Conservation (phyloP, 1,284 basidiomycete genomes). For the Papiliotrema laurentii region DNA sequence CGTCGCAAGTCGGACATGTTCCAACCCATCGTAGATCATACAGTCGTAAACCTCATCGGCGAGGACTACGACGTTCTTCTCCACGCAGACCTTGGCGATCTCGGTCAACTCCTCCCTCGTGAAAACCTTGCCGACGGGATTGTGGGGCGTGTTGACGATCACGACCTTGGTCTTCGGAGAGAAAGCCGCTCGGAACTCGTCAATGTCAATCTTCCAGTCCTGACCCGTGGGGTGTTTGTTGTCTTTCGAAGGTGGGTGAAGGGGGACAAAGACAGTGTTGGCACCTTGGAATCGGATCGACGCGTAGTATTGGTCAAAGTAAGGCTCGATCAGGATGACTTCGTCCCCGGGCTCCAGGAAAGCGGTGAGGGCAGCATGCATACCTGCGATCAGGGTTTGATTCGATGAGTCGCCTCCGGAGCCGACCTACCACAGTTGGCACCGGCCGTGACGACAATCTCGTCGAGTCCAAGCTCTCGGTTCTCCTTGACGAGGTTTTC, state of each 20-base stretch:
- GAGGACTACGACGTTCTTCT: conserved; percentile 89
- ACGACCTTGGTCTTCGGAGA: conserved; percentile 86
- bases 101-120: conserved; percentile 71
- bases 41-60: conserved; percentile 99
- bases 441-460: conserved; percentile 91
- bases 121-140: conserved; percentile 95
- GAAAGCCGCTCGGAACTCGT: conserved; percentile 76
- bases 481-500: conserved; percentile 55
- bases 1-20: conserved; percentile 86
- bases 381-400: conserved; percentile 54
- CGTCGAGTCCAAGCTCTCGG: conserved; percentile 74
- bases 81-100: conserved; percentile 81
- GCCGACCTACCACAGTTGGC: conserved; percentile 76
- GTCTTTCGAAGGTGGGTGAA: conserved; percentile 67
- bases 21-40: conserved; percentile 78
- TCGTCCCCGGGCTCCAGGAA: conserved; percentile 88
- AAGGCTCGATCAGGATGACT: conserved; percentile 97
- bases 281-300: conserved; percentile 91
- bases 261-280: conserved; percentile 86
- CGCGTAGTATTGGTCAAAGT: conserved; percentile 95
- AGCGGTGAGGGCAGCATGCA: conserved; percentile 83
- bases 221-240: conserved; percentile 60
- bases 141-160: conserved; percentile 92
- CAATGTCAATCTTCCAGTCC: conserved; percentile 82
- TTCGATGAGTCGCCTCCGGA: neutral